phyloP scores from a whole-genome alignment of 495 filamentous ascomycete species.

The Hypoxylon subgilvum region DNA sequence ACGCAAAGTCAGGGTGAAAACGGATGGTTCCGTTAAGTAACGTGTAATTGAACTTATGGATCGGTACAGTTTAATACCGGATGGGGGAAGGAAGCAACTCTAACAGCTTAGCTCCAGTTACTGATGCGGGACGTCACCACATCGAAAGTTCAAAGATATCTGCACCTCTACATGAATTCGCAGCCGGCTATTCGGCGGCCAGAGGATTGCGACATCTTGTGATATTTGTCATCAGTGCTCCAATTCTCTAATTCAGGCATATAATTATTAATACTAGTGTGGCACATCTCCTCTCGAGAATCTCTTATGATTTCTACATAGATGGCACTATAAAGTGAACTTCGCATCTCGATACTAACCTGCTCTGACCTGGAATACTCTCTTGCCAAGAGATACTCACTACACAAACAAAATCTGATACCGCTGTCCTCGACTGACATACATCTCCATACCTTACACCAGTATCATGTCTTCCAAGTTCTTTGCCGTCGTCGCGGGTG shows the following conservation, averaged over 20 bases:
- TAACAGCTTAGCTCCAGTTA: too few relatives aligned
- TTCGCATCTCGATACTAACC: constrained; percentile 7
- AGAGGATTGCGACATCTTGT: constrained; percentile 33
- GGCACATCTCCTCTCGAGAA: constrained; percentile 21
- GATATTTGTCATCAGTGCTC: constrained; percentile 33
- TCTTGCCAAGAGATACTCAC: constrained; percentile 39
- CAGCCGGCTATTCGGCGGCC: constrained; percentile 21
- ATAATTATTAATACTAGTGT: constrained; percentile 32
- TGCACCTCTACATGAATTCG: constrained; percentile 3
- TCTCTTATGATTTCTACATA: too few relatives aligned
- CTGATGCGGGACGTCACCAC: constrained; percentile 29
- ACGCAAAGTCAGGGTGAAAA: too few relatives aligned
- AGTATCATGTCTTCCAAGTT: constrained; percentile 50
- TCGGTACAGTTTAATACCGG: too few relatives aligned
- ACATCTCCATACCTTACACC: constrained; percentile 34
- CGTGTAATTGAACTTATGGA: too few relatives aligned
- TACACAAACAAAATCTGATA: constrained; percentile 63
- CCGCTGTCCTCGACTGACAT: constrained; percentile 34
- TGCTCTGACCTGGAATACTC: neutral
- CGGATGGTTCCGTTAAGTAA: too few relatives aligned
- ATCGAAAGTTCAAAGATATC: constrained; percentile 3
- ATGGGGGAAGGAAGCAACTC: too few relatives aligned
- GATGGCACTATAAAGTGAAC: constrained; percentile 5
- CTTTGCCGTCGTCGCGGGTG: constrained; percentile 73
- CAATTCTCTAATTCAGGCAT: constrained; percentile 4